A percentile compares a stretch with the other conserved stretches of the same genome.
These are phyloP conservation scores for Cercophora samala DNA, from an alignment of 495 filamentous ascomycete species.

Conservation along the genomic window DNA sequence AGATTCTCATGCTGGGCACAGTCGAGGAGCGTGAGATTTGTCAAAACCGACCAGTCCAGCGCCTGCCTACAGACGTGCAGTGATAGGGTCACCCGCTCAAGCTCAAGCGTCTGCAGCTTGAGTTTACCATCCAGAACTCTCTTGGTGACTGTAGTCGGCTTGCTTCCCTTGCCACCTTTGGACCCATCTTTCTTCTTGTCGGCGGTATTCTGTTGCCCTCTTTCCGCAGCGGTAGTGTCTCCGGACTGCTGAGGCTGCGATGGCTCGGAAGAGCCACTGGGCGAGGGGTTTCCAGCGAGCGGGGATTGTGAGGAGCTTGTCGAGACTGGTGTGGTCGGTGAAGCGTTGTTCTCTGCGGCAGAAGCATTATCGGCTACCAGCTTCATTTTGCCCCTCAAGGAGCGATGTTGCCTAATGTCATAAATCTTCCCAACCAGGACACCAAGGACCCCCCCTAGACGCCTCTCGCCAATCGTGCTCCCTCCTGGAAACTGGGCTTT, in stretches of 20 bases:
- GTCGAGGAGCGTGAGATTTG: constrained; percentile 75
- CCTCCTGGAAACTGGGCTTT: constrained; percentile 49
- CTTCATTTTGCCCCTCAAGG: constrained; percentile 6
- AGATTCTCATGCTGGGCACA: constrained; percentile 76
- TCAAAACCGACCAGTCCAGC: constrained; percentile 76
- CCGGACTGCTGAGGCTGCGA: background rate
- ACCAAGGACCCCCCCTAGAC: constrained; percentile 71
- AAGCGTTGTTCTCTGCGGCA: background rate
- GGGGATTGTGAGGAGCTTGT: constrained; percentile 1
- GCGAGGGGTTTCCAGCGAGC: background rate
- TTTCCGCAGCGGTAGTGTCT: background rate
- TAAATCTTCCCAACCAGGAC: constrained; percentile 63
- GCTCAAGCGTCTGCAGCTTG: constrained; percentile 69
- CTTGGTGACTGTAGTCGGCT: constrained; percentile 12
- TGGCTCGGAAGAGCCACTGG: background rate
- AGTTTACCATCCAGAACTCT: constrained; percentile 52
- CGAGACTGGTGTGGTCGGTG: constrained; percentile 6
- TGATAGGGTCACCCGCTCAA: constrained; percentile 77
- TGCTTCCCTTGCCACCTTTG: background rate
- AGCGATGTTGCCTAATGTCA: constrained; percentile 48
- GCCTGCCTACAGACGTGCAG: constrained; percentile 63
- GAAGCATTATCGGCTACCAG: background rate
- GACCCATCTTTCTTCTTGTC: background rate
- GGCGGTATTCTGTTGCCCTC: background rate
- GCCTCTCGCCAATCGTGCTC: constrained; percentile 44